These are phyloP conservation scores for Spathaspora gorwiae DNA, from an alignment of 805 yeast species.

Conservation along the genomic window DNA sequence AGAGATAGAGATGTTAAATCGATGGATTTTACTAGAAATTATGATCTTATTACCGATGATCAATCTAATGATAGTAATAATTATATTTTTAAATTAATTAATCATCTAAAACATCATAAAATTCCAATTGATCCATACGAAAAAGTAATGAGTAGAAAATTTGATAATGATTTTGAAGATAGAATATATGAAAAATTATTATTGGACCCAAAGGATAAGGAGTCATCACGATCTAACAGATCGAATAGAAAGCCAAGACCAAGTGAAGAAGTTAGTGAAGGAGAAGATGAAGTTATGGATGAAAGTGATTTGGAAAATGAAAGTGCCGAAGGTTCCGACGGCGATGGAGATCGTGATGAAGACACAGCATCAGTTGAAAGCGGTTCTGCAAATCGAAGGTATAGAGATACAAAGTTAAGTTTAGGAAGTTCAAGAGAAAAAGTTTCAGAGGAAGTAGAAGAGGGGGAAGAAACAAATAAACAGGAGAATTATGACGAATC, in stretches of 20 bases:
- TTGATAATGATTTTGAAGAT: conserved; percentile 8
- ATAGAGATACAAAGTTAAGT: conserved; percentile 5
- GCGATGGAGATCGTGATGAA: conserved; percentile 10
- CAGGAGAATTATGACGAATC: background rate
- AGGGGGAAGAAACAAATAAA: conserved; percentile 2
- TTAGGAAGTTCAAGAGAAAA: background rate
- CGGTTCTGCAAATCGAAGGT: conserved; percentile 10
- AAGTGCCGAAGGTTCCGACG: conserved; percentile 12
- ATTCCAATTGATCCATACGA: background rate
- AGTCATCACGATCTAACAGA: conserved; percentile 1
- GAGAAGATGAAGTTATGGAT: conserved; percentile 14
- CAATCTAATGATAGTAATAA: conserved; percentile 3
- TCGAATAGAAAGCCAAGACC: conserved; percentile 1
- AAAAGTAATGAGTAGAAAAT: conserved; percentile 2
- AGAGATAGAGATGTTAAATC: conserved; percentile 3
- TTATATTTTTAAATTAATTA: conserved; percentile 6
- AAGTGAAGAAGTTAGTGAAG: conserved; percentile 1
- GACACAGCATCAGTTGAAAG: conserved; percentile 18
- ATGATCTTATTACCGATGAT: conserved; percentile 6
- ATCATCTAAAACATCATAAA: conserved; percentile 1
- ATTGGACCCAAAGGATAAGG: background rate
- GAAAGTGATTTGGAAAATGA: conserved; percentile 22
- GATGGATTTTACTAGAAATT: conserved; percentile 3
- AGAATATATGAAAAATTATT: conserved; percentile 1
- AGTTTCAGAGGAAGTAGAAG: conserved; percentile 12